Conservation (phyloP, 768 basidiomycete species). For the Termitomyces sp. region DNA sequence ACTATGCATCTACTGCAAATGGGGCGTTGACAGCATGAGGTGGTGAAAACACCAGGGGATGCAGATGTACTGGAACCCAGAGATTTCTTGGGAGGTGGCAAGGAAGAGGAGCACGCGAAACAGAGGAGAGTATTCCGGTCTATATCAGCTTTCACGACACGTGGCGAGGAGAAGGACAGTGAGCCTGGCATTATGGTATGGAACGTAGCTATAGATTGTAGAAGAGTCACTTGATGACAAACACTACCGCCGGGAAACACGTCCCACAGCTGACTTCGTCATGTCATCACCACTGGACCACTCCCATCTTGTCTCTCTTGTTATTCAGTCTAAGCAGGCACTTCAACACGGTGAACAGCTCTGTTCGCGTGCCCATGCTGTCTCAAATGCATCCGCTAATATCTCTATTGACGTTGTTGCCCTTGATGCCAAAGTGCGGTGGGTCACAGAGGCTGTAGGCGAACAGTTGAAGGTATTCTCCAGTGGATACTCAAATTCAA, state of each 20-base stretch:
- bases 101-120: constrained; percentile 58
- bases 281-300: constrained; percentile 34
- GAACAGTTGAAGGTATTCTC: constrained; percentile 69
- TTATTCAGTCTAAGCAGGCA: constrained; percentile 79
- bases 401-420: constrained; percentile 69
- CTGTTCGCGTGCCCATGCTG: constrained; percentile 60
- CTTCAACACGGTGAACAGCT: constrained; percentile 75
- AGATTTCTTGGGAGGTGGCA: constrained; percentile 34
- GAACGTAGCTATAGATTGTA: neutral
- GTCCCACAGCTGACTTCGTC: constrained; percentile 1
- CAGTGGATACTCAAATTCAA: neutral
- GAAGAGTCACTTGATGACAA: neutral
- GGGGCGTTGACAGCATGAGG: constrained; percentile 59
- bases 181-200: neutral
- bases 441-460: constrained; percentile 69
- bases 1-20: constrained; percentile 62
- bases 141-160: constrained; percentile 5
- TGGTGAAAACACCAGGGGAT: constrained; percentile 34
- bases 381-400: constrained; percentile 66
- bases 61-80: neutral
- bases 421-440: constrained; percentile 75
- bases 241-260: neutral
- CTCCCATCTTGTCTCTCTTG: constrained; percentile 70
- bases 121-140: constrained; percentile 39
- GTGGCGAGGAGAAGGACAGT: neutral